These are phyloP conservation scores for Cystobasidium slooffiae DNA, from an alignment of 1,284 basidiomycete genomes.

Conservation along the genomic window DNA sequence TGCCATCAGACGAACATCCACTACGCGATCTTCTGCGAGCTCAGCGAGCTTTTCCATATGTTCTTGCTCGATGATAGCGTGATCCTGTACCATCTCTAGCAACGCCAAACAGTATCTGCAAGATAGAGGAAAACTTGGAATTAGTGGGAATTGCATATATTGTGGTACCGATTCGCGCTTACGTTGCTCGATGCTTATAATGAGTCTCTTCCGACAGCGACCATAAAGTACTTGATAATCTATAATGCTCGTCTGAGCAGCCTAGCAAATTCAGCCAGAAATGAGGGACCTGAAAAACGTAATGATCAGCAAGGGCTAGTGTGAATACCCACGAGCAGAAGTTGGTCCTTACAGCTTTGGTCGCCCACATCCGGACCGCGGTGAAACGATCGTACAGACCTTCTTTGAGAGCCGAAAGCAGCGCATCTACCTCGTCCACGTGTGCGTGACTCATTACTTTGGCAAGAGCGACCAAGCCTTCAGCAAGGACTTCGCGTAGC, in stretches of 20 bases:
- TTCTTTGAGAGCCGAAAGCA: slow-evolving; percentile 64
- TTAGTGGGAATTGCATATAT: neutral
- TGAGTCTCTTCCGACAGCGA: slow-evolving; percentile 16
- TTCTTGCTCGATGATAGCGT: slow-evolving; percentile 54
- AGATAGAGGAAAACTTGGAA: neutral
- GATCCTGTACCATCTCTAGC: slow-evolving; percentile 54
- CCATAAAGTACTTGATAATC: neutral
- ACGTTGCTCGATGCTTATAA: slow-evolving; percentile 30
- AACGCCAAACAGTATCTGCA: slow-evolving; percentile 44
- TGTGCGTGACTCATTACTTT: slow-evolving; percentile 43
- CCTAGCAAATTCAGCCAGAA: neutral
- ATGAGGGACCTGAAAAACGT: neutral
- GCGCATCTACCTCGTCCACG: slow-evolving; percentile 55
- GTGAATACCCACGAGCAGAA: slow-evolving; percentile 37
- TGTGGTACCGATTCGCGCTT: neutral
- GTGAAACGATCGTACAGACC: slow-evolving; percentile 80
- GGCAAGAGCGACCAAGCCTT: slow-evolving; percentile 61
- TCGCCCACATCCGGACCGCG: slow-evolving; percentile 78
- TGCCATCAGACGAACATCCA: slow-evolving; percentile 85
- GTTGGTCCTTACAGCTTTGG: slow-evolving; percentile 62
- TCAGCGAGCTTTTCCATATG: slow-evolving; percentile 67
- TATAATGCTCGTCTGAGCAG: neutral
- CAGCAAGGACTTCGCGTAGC: slow-evolving; percentile 72
- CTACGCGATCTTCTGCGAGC: slow-evolving; percentile 71
- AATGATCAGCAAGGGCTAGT: slow-evolving; percentile 43